Evolutionary conservation across 2,329 filamentous ascomycete genomes (phyloP).

Genomic region (Arthrinium phaeospermum): DNA sequence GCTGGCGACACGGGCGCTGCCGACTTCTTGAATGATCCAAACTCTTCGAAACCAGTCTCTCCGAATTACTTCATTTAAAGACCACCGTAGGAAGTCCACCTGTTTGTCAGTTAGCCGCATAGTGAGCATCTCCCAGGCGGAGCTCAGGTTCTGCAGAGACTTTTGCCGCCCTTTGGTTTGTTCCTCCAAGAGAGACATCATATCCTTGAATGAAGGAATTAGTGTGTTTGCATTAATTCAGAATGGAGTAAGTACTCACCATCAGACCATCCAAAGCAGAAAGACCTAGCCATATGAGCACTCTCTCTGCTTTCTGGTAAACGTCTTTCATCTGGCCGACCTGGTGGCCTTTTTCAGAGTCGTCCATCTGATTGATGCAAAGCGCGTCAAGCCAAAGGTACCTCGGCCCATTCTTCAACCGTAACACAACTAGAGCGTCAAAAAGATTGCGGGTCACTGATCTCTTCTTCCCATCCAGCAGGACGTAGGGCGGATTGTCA

Average conservation of each 20-base stretch:
- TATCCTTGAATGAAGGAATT: not conserved
- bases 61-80: too few relatives aligned
- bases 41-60: not conserved
- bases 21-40: not conserved
- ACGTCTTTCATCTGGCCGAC: slow-evolving; percentile 27
- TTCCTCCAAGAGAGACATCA: not conserved
- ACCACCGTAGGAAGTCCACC: not conserved
- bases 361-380: slow-evolving; percentile 24
- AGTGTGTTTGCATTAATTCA: not conserved
- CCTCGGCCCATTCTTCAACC: not conserved
- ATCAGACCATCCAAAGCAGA: not conserved
- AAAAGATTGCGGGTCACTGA: not conserved
- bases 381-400: slow-evolving; percentile 18
- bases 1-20: not conserved
- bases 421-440: not conserved
- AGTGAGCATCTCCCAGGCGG: not conserved
- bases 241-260: not conserved
- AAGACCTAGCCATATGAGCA: slow-evolving; percentile 29
- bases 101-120: not conserved
- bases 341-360: slow-evolving; percentile 25
- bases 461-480: not conserved
- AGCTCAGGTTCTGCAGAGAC: not conserved
- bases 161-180: not conserved
- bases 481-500: not conserved
- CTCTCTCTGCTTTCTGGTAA: slow-evolving; percentile 24